Conservation (phyloP, 2,329 filamentous ascomycete species). For the Coniosporium tulheliwenetii region DNA sequence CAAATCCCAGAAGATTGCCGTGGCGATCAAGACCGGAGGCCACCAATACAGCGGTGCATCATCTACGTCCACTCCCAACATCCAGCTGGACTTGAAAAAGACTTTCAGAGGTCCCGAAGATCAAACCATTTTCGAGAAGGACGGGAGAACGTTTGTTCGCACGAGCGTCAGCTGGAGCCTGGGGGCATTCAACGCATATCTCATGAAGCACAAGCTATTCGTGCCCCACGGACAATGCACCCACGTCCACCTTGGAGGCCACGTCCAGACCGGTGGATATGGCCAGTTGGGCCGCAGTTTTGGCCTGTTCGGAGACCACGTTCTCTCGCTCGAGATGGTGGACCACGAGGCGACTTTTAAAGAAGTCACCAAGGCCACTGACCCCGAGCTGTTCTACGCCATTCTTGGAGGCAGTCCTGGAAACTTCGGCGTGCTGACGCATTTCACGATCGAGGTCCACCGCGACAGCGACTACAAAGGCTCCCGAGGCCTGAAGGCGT, state of each 20-base stretch:
- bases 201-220: no score
- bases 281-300: constrained; percentile 16
- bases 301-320: constrained; percentile 16
- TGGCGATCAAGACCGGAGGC: constrained; percentile 32
- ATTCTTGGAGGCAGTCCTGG: constrained; percentile 18
- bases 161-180: no score
- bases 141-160: no score
- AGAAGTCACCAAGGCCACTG: constrained; percentile 10
- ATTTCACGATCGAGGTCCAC: constrained; percentile 21
- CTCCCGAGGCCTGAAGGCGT: constrained; percentile 25
- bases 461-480: constrained; percentile 23
- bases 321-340: constrained; percentile 13
- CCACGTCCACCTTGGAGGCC: no score
- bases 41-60: constrained; percentile 36
- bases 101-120: constrained; percentile 7
- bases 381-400: constrained; percentile 15
- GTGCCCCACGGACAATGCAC: no score
- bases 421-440: constrained; percentile 17
- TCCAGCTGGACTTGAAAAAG: constrained; percentile 29
- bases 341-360: constrained; percentile 12
- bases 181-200: no score
- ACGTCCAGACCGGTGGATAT: no score
- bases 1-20: constrained; percentile 21
- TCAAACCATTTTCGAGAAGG: no score
- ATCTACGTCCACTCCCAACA: constrained; percentile 27